These are phyloP conservation scores for Dioszegia aurantiaca DNA, from an alignment of 768 basidiomycete species.

Conservation along the genomic window DNA sequence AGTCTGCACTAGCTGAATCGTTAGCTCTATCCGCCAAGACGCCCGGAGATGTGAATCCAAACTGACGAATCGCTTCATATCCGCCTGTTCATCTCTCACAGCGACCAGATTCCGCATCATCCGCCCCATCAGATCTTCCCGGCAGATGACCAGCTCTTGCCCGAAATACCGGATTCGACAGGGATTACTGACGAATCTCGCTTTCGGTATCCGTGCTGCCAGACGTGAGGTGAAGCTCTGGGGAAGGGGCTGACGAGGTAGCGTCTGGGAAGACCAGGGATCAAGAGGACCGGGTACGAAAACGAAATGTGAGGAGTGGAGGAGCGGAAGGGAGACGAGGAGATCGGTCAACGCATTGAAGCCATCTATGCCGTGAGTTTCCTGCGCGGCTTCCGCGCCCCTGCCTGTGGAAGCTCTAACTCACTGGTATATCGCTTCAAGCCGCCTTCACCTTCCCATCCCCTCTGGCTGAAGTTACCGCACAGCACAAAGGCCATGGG, in stretches of 20 bases:
- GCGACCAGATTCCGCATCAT: slow-evolving; percentile 90
- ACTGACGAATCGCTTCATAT: slow-evolving; percentile 83
- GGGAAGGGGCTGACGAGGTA: slow-evolving; percentile 79
- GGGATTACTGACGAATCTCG: slow-evolving; percentile 82
- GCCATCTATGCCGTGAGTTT: slow-evolving; percentile 30
- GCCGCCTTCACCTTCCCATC: slow-evolving; percentile 71
- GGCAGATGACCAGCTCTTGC: slow-evolving; percentile 89
- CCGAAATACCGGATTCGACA: slow-evolving; percentile 92
- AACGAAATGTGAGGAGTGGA: slow-evolving; percentile 78
- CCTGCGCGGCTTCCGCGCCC: background rate
- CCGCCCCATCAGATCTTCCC: slow-evolving; percentile 87
- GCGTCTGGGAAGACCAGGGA: slow-evolving; percentile 68
- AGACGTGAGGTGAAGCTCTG: slow-evolving; percentile 70
- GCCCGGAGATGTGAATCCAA: background rate
- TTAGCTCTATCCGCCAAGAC: slow-evolving; percentile 1
- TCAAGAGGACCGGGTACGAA: slow-evolving; percentile 94
- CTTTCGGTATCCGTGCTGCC: slow-evolving; percentile 69
- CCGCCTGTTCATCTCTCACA: slow-evolving; percentile 70
- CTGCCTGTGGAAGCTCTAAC: slow-evolving; percentile 10
- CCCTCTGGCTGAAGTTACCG: slow-evolving; percentile 87
- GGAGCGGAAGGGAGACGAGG: slow-evolving; percentile 77
- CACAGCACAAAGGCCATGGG: slow-evolving; percentile 88
- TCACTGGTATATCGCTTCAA: slow-evolving; percentile 81
- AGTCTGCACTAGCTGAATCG: slow-evolving; percentile 83
- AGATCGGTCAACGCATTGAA: slow-evolving; percentile 84